Evolutionary conservation across 2,329 filamentous ascomycete genomes (phyloP).

Genomic region (Sporothrix schenckii): DNA sequence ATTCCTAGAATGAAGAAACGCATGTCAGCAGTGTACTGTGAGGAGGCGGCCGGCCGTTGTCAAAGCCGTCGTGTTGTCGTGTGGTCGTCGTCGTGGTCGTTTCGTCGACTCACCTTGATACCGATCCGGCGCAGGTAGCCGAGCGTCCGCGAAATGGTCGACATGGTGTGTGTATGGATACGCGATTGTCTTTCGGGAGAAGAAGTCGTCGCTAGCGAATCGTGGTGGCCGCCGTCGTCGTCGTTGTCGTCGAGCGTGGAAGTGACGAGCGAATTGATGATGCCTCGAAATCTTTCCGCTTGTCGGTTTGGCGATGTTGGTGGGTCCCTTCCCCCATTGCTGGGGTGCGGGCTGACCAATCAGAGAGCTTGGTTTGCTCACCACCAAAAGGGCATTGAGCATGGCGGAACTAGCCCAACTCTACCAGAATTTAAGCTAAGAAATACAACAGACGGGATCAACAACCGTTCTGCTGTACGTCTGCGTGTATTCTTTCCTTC

Average conservation of each 20-base stretch:
- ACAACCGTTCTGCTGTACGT: too few relatives aligned
- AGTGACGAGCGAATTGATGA: constrained; percentile 10
- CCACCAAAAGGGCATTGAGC: constrained; percentile 14
- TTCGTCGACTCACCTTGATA: constrained; percentile 65
- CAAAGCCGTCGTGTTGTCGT: not conserved
- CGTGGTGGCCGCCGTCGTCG: not conserved
- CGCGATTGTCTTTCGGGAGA: constrained; percentile 39
- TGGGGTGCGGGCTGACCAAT: constrained; percentile 31
- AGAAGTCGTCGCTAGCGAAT: constrained; percentile 4
- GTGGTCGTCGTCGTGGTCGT: not conserved
- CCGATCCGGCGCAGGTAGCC: constrained; percentile 86
- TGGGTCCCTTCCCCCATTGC: constrained; percentile 20
- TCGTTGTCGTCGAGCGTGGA: not conserved
- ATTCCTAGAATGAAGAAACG: constrained; percentile 64
- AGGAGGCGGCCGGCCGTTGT: not conserved
- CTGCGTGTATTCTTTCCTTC: too few relatives aligned
- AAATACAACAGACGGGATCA: not conserved
- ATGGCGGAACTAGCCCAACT: not conserved
- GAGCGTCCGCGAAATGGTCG: constrained; percentile 83
- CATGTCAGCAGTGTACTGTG: constrained; percentile 44
- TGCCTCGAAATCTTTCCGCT: constrained; percentile 18
- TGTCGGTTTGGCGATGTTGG: constrained; percentile 24
- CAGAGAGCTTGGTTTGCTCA: constrained; percentile 32
- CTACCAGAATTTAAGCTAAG: not conserved
- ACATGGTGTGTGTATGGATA: constrained; percentile 64